Percentiles rank a stretch among this genome's conserved stretches.
Evolutionary conservation across 202 grass and related monocot genomes (phyloP).

Genomic region (Carex sylvatica): DNA sequence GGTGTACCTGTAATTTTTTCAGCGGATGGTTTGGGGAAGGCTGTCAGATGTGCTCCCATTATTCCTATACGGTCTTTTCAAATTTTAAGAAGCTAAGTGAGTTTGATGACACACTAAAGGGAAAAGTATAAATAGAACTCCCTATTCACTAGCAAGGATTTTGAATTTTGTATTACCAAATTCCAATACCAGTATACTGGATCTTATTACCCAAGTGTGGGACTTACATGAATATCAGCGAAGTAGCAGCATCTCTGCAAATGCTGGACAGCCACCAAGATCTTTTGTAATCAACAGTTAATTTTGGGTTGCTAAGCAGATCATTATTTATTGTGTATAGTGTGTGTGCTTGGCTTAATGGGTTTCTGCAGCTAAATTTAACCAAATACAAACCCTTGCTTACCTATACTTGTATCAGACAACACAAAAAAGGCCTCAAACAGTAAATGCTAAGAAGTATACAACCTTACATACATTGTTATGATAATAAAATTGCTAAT

Average conservation of each 20-base stretch:
- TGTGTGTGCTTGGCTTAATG: neutral
- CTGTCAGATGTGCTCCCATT: constrained; percentile 81
- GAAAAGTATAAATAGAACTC: neutral
- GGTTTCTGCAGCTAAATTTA: neutral
- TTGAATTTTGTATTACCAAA: neutral
- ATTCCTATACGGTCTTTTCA: constrained; percentile 74
- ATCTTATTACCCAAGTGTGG: neutral
- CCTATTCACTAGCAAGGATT: neutral
- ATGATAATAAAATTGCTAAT: neutral
- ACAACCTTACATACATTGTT: neutral
- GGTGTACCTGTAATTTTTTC: constrained; percentile 75
- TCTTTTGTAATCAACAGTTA: neutral
- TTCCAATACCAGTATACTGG: neutral
- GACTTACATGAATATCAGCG: neutral
- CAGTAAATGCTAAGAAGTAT: neutral
- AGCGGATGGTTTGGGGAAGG: constrained; percentile 38
- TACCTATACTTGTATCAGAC: neutral
- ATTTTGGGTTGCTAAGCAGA: neutral
- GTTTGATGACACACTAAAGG: neutral
- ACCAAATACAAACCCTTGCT: neutral
- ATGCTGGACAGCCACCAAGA: neutral
- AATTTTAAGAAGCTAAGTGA: constrained; percentile 36
- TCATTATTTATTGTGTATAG: neutral
- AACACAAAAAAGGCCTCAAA: neutral
- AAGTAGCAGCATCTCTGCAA: neutral